These are phyloP conservation scores for Leccinellum albellum DNA, from an alignment of 768 basidiomycete genomes.

Conservation along the genomic window DNA sequence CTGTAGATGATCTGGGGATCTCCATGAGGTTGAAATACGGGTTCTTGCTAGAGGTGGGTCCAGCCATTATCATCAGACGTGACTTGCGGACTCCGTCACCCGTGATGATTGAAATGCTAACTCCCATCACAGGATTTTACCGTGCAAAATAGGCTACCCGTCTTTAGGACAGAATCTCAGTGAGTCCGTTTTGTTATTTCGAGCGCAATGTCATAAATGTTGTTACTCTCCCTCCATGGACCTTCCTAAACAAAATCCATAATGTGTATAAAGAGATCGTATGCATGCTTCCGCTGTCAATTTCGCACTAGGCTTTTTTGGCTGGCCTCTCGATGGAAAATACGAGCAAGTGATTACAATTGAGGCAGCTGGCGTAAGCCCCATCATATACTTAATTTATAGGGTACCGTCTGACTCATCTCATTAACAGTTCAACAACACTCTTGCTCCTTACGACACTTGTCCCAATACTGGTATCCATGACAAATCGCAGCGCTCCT, in stretches of 20 bases:
- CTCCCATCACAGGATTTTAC: conserved; percentile 51
- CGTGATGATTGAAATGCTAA: conserved; percentile 9
- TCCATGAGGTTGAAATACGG: conserved; percentile 78
- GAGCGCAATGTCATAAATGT: neutral
- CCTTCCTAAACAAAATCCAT: neutral
- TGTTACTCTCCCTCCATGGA: neutral
- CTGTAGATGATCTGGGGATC: conserved; percentile 58
- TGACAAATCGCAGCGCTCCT: conserved; percentile 53
- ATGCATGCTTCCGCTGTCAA: conserved; percentile 64
- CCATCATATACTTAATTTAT: conserved; percentile 12
- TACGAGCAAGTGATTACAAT: conserved; percentile 78
- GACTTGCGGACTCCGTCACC: conserved; percentile 6
- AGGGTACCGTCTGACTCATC: neutral
- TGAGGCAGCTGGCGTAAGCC: conserved; percentile 54
- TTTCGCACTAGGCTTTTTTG: conserved; percentile 74
- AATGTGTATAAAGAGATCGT: conserved; percentile 50
- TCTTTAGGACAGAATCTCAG: conserved; percentile 79
- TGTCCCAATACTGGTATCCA: conserved; percentile 58
- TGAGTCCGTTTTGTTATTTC: conserved; percentile 26
- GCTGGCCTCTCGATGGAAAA: conserved; percentile 65
- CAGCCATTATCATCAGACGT: neutral
- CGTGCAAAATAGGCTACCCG: conserved; percentile 57
- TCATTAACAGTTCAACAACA: conserved; percentile 64
- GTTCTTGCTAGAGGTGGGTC: conserved; percentile 56
- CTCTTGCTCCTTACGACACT: conserved; percentile 81